Evolutionary conservation across 371 early-diverging fungal genomes (phyloP).

Genomic region (Zychaea mexicana): DNA sequence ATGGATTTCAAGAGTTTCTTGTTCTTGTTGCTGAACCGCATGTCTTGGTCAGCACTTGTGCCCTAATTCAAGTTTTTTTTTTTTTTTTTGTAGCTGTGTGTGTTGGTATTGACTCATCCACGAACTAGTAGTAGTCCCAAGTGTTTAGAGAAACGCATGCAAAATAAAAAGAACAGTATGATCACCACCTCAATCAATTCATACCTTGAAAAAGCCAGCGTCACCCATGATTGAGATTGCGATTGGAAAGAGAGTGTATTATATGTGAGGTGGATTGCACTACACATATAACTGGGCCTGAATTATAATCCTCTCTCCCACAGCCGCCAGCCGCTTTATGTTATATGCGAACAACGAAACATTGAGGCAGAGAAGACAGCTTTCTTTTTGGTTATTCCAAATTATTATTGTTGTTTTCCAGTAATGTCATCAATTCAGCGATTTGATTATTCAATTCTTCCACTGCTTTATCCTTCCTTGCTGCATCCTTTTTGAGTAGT

Average conservation of each 20-base stretch:
- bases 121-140: no score
- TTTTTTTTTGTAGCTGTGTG: not conserved
- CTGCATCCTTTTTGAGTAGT: constrained; percentile 14
- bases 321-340: no score
- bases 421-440: constrained; percentile 37
- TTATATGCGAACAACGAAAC: not conserved
- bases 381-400: not conserved
- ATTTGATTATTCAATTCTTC: constrained; percentile 37
- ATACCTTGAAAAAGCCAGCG: constrained; percentile 79
- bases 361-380: no score
- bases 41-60: constrained; percentile 84
- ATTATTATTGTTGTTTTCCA: constrained; percentile 19
- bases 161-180: not conserved
- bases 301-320: no score
- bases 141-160: not conserved
- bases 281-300: no score
- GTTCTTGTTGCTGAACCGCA: constrained; percentile 87
- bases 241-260: no score
- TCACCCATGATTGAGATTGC: constrained; percentile 61
- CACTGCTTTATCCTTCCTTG: constrained; percentile 24
- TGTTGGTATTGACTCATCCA: not conserved
- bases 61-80: constrained; percentile 55
- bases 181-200: not conserved
- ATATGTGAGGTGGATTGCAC: no score
- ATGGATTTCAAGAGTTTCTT: constrained; percentile 82